Evolutionary conservation across 108 stramenopile species (phyloP).

Genomic region (Nitzschia sp.): DNA sequence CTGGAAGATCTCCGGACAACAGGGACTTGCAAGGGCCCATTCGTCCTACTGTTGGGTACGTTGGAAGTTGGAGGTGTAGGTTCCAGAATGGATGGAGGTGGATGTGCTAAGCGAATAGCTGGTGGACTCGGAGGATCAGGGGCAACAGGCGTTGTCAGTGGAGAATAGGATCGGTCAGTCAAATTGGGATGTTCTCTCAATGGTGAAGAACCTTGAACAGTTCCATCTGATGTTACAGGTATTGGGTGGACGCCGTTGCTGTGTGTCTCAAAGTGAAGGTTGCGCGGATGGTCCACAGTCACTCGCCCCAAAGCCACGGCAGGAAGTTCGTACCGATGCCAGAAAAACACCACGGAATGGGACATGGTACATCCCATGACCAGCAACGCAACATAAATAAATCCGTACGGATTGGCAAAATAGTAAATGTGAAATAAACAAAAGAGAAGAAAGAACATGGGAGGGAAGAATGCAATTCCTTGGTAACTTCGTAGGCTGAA

Average conservation of each 20-base stretch:
- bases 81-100: not conserved
- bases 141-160: not conserved
- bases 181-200: not conserved
- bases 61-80: not conserved
- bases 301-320: conserved; percentile 69
- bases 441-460: conserved; percentile 86
- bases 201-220: not conserved
- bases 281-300: conserved; percentile 59
- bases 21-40: too few species aligned
- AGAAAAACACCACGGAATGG: conserved; percentile 90
- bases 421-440: conserved; percentile 92
- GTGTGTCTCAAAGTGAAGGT: conserved; percentile 19
- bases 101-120: not conserved
- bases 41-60: not conserved
- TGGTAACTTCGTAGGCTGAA: conserved; percentile 55
- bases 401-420: conserved; percentile 90
- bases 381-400: conserved; percentile 78
- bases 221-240: conserved; percentile 4
- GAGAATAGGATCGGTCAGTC: not conserved
- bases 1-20: too few species aligned
- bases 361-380: conserved; percentile 71
- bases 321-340: conserved; percentile 89
- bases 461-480: conserved; percentile 86
- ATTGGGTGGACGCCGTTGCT: not conserved
- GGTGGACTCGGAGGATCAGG: not conserved